Evolutionary conservation across 768 basidiomycete genomes (phyloP).

Genomic region (Psilocybe azurescens): DNA sequence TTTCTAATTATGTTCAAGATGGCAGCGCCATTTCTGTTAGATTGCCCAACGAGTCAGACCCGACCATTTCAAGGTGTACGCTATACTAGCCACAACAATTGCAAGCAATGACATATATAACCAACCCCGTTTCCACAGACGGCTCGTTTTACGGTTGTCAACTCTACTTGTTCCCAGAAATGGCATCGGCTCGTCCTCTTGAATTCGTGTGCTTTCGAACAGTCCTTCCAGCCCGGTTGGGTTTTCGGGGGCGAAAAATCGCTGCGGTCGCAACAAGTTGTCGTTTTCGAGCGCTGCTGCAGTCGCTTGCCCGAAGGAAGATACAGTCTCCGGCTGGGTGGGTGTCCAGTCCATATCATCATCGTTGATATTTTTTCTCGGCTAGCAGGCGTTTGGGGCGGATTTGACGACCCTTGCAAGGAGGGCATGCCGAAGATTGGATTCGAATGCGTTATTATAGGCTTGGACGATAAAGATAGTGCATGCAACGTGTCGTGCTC

Average conservation of each 20-base stretch:
- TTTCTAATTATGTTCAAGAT: background rate
- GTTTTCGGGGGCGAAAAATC: conserved; percentile 79
- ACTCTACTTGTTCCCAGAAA: conserved; percentile 10
- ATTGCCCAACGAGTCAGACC: conserved; percentile 13
- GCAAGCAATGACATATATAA: conserved; percentile 36
- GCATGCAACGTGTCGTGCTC: conserved; percentile 68
- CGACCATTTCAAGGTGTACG: conserved; percentile 20
- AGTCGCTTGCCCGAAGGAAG: conserved; percentile 26
- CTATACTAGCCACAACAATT: conserved; percentile 16
- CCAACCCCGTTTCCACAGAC: conserved; percentile 41
- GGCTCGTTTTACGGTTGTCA: conserved; percentile 11
- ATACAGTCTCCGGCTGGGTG: conserved; percentile 39
- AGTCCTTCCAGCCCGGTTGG: conserved; percentile 79
- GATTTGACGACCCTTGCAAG: conserved; percentile 39
- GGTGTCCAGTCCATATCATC: conserved; percentile 72
- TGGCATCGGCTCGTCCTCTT: conserved; percentile 52
- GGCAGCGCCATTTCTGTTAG: conserved; percentile 6
- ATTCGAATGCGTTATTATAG: conserved; percentile 48
- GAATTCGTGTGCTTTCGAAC: conserved; percentile 63
- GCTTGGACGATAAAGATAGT: conserved; percentile 69
- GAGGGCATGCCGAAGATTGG: conserved; percentile 80
- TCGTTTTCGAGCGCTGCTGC: conserved; percentile 37
- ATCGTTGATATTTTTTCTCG: conserved; percentile 38
- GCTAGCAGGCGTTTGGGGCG: conserved; percentile 17
- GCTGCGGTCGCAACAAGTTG: conserved; percentile 68